phyloP scores from a whole-genome alignment of 2,329 filamentous ascomycete species.

The Tympanopsis confertula region DNA sequence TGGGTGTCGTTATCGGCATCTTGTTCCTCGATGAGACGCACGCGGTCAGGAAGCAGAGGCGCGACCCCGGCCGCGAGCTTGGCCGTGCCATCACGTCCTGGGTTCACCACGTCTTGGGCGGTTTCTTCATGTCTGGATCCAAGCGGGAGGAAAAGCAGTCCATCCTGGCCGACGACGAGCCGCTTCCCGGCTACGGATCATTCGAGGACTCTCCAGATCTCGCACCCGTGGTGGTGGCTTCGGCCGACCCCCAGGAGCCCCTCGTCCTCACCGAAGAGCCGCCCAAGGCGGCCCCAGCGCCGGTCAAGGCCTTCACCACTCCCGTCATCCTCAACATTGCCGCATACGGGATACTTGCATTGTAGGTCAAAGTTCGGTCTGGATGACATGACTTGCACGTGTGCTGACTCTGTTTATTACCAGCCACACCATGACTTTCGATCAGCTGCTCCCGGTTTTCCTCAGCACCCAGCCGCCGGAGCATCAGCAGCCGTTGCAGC shows the following conservation, averaged over 20 bases:
- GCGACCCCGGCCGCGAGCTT: conserved; percentile 65
- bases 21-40: conserved; percentile 93
- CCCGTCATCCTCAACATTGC: conserved; percentile 80
- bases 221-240: conserved; percentile 17
- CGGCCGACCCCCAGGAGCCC: conserved; percentile 13
- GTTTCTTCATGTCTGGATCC: conserved; percentile 8
- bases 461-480: conserved; percentile 55
- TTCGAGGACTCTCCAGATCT: conserved; percentile 41
- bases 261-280: conserved; percentile 17
- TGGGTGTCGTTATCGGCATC: conserved; percentile 67
- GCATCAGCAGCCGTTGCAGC: conserved; percentile 34
- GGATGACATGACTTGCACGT: not conserved
- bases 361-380: conserved; percentile 49
- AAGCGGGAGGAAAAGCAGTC: conserved; percentile 45
- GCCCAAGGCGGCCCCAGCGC: conserved; percentile 20
- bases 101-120: not conserved
- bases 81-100: conserved; percentile 59
- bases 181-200: conserved; percentile 58
- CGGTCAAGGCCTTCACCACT: conserved; percentile 60
- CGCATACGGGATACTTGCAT: conserved; percentile 84
- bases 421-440: conserved; percentile 93
- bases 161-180: conserved; percentile 49
- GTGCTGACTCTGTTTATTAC: not conserved
- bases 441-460: conserved; percentile 86
- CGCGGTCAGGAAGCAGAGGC: conserved; percentile 62